Evolutionary conservation across 169 alveolate species (phyloP), one percentile per base, ranked within the genome.

Genomic region (Perkinsus olseni): DNA sequence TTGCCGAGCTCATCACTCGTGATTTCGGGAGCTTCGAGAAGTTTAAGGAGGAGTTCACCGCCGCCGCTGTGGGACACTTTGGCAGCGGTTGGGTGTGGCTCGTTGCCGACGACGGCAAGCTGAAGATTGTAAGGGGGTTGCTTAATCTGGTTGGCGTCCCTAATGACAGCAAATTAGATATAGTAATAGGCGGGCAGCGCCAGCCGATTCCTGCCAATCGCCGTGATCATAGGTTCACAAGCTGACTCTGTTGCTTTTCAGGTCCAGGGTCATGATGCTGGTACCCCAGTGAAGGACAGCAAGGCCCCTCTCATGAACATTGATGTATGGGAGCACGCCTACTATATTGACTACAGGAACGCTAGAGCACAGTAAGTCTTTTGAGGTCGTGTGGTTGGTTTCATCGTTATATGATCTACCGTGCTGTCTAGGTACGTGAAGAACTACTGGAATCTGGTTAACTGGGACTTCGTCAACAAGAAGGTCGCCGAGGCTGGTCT

Each of bases 41-140:
- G 45, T 98, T 98, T 95, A 97, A 96, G 95, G 96, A 95, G 38
- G 95, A 96, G 93, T 98, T 97, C 94, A 94, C 97, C 37, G 93
- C 95, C 90, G 94, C 95, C 38, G 97, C 98, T n/a, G 95, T 96
- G 34, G 98, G 98, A n/a, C 98, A 97, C 91, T 98, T 98, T 94
- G 99, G 99, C 34, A 97, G 99, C 82, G 99, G 99, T 31, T 99
- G 99, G 99, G 99, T 98, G 62, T 99, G 99, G 99, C 96, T 99
- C 50, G 99, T 98, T 38, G 97, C 98, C 96, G 95, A 97, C 91
- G 95, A 95, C 93, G 97, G 98, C 45, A 98, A 97, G 93, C 96
- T 98, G 38, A 98, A 97, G 93, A 97, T 98, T 92, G 97, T 96
- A 93, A 92, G 82, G 31, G 82, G 82, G 82, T 62, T 62, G 31